Base-by-base conservation (phyloP, 371 early-diverging fungal genomes). In the Nematocida sp. region DNA sequence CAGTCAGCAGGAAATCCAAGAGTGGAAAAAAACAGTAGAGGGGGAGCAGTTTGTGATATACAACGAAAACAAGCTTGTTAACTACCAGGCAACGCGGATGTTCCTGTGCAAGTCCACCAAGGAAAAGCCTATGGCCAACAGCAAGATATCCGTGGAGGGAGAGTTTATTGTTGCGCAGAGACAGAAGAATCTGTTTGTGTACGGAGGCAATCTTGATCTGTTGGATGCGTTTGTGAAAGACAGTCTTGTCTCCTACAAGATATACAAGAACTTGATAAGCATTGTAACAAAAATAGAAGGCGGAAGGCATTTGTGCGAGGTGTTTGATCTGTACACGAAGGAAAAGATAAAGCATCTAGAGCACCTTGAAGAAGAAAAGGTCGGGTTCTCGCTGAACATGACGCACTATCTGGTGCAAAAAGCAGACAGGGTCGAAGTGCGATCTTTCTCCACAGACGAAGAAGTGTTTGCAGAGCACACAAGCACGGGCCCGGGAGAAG, bases 1-100 rank as follows among this genome's bases (percentile, higher is more conserved):
- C n/a, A 40, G 53, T 36, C 23, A 70, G 31, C 21, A 57, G 34
- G 62, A 57, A 13, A 38, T 70, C n/a, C 27, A 36, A 2, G 8
- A 40, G 50, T 70, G 74, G 74, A 70, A 46, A 34, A 5, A 43
- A 29, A 38, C 40, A 19, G 48, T 45, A 25, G 46, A 45, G 5
- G 74, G 74, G 1, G 74, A 70, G 43, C 74, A 70, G 62, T 70
- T 70, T 31, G 11, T 70, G 17, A 51, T 70, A 21, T 70, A 70
- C 52, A 60, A 52, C 41, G 74, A 70, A 37, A 60, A 34, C 19
- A 31, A 15, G 0, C 38, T 70, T 21, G 29, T 50, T 1, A 60
- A 60, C 74, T 70, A 70, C 74, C 60, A 70, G 45, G 8, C 60
- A 11, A 49, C 74, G 3, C 57, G 60, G 32, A 36, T 70, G 40